Percentiles rank a stretch among this genome's conserved stretches.
Evolutionary conservation across 371 early-diverging fungal genomes (phyloP).

Genomic region (Rhizopus delemar): DNA sequence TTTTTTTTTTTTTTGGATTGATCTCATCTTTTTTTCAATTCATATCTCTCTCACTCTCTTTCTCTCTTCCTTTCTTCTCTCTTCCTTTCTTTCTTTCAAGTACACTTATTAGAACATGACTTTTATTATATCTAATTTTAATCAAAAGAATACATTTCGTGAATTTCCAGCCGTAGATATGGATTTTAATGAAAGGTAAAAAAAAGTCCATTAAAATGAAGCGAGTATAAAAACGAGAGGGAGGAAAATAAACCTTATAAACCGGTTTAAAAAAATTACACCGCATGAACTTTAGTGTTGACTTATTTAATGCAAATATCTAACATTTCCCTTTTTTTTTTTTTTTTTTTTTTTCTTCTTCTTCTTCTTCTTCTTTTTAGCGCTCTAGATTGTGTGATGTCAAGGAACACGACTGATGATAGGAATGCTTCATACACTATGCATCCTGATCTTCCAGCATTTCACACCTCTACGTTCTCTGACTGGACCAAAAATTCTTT

Average conservation of each 20-base stretch:
- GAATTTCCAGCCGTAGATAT: not conserved
- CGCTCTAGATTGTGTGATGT: not conserved
- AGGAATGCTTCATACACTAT: not conserved
- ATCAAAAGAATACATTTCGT: conserved; percentile 1
- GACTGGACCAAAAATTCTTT: conserved; percentile 1
- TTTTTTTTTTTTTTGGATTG: not conserved
- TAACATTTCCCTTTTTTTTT: not conserved
- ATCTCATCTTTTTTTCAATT: not conserved
- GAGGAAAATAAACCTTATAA: not conserved
- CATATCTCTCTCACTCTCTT: not conserved
- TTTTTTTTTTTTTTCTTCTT: not conserved
- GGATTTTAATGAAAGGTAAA: conserved; percentile 1
- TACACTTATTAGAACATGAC: not conserved
- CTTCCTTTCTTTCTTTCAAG: not conserved
- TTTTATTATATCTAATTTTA: conserved; percentile 1
- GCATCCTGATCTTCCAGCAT: conserved; percentile 3
- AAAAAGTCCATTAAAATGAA: not conserved
- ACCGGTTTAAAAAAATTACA: conserved; percentile 4
- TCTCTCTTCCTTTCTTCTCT: not conserved
- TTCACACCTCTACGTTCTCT: not conserved
- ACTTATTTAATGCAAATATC: conserved; percentile 1
- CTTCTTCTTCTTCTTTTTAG: not conserved
- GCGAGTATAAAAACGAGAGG: not conserved
- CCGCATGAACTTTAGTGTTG: not conserved
- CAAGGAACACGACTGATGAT: not conserved